Percentiles rank a stretch among this genome's conserved stretches.
These are phyloP conservation scores for Discostella stelligeroides DNA, from an alignment of 108 stramenopile genomes.

Conservation along the genomic window DNA sequence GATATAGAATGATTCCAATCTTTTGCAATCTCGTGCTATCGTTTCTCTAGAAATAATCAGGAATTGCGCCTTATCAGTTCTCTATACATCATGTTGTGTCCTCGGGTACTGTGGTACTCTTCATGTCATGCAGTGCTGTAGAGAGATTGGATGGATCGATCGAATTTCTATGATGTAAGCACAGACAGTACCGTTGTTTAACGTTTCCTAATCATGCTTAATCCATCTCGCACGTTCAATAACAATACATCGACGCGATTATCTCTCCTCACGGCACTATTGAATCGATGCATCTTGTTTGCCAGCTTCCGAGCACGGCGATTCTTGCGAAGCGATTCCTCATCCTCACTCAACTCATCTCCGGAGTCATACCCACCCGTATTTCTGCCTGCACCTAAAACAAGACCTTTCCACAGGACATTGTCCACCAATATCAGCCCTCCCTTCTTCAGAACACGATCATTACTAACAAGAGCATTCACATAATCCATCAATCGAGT, in stretches of 20 bases:
- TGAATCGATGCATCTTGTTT: conserved; percentile 88
- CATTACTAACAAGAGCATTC: conserved; percentile 63
- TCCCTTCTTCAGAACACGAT: conserved; percentile 71
- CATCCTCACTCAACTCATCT: conserved; percentile 38
- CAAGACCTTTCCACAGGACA: conserved; percentile 92
- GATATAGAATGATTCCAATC: too few relatives aligned
- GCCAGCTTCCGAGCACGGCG: conserved; percentile 82
- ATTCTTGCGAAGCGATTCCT: conserved; percentile 55
- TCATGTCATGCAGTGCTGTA: too few relatives aligned
- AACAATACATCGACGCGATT: conserved; percentile 75
- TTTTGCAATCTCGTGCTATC: too few relatives aligned
- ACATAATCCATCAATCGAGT: conserved; percentile 83
- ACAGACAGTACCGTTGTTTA: conserved; percentile 21
- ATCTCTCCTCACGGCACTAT: conserved; percentile 74
- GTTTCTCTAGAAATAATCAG: too few relatives aligned
- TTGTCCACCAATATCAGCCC: conserved; percentile 90
- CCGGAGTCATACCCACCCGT: conserved; percentile 34
- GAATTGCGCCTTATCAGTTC: too few relatives aligned
- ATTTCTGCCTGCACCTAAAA: conserved; percentile 63
- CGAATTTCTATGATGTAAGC: too few relatives aligned
- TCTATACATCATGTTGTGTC: too few relatives aligned
- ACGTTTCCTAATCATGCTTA: conserved; percentile 84
- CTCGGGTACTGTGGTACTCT: too few relatives aligned
- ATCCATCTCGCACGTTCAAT: conserved; percentile 88
- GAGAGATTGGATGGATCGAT: too few relatives aligned